A percentile compares a stretch with the other conserved stretches of the same genome.
Evolutionary conservation across 108 stramenopile genomes (phyloP).

Genomic region (Mayamaea pseudoterrestris): DNA sequence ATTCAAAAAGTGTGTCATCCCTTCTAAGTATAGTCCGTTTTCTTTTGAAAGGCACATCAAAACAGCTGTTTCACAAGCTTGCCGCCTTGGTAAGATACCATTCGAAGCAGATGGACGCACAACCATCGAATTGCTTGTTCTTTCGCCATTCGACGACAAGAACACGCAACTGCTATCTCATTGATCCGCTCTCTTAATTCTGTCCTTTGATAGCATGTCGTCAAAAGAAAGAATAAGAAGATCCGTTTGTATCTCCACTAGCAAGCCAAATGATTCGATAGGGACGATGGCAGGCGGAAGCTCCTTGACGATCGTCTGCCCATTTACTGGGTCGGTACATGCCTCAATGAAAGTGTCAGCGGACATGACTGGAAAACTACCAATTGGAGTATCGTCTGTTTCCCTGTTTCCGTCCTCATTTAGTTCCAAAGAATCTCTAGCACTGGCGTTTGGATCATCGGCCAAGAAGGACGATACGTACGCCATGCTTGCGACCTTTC

Average conservation of each 20-base stretch:
- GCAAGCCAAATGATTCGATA: conserved; percentile 23
- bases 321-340: conserved; percentile 21
- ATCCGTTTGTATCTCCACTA: conserved; percentile 22
- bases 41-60: too few species aligned
- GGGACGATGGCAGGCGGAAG: conserved; percentile 36
- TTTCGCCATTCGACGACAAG: too few species aligned
- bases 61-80: too few species aligned
- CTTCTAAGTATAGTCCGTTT: too few species aligned
- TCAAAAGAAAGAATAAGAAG: not conserved
- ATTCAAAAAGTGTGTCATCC: too few species aligned
- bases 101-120: too few species aligned
- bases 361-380: conserved; percentile 27
- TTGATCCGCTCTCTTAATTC: not conserved
- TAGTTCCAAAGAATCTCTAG: conserved; percentile 8
- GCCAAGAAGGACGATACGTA: conserved; percentile 33
- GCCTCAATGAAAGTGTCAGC: conserved; percentile 27
- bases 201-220: not conserved
- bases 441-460: conserved; percentile 3
- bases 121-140: too few species aligned
- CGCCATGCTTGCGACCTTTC: conserved; percentile 33
- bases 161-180: too few species aligned
- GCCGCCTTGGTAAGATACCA: too few species aligned
- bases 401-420: conserved; percentile 28
- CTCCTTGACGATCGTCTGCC: conserved; percentile 24
- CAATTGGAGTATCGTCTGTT: conserved; percentile 23